phyloP scores from a whole-genome alignment of 306 rosid species.

The Castanea mollissima region DNA sequence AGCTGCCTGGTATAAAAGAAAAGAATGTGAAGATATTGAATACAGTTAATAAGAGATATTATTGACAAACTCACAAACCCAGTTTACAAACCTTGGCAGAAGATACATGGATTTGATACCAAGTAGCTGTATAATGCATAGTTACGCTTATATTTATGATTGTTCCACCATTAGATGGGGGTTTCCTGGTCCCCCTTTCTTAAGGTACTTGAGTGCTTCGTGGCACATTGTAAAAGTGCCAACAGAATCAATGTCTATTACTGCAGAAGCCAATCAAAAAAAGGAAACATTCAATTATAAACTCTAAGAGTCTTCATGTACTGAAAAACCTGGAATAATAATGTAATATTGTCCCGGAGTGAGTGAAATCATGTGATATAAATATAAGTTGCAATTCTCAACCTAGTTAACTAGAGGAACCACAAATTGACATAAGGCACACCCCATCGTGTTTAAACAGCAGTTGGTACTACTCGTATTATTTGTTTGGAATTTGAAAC shows the following conservation, averaged over 20 bases:
- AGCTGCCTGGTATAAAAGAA: constrained; percentile 64
- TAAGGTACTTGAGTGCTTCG: constrained; percentile 84
- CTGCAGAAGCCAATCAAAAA: constrained; percentile 40
- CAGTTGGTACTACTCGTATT: too few species aligned
- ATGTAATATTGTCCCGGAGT: not conserved
- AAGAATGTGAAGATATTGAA: not conserved
- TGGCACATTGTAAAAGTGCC: constrained; percentile 97
- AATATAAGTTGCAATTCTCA: not conserved
- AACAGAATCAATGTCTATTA: constrained; percentile 92
- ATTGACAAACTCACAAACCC: not conserved
- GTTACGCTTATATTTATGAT: constrained; percentile 86
- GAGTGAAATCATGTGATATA: not conserved
- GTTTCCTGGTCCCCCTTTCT: constrained; percentile 80
- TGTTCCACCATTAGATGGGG: constrained; percentile 57
- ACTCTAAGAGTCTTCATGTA: not conserved
- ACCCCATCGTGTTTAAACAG: not conserved
- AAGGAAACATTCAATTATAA: not conserved
- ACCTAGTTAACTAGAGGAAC: not conserved
- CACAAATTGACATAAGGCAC: not conserved
- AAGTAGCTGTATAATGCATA: constrained; percentile 80
- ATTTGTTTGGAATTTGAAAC: not conserved
- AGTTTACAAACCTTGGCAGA: constrained; percentile 78
- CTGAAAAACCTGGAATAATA: not conserved
- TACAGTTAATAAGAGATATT: not conserved
- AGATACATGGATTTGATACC: constrained; percentile 93